A percentile compares a stretch with the other conserved stretches of the same genome.
These are phyloP conservation scores for Alternaria sp. DNA, from an alignment of 2,329 filamentous ascomycete genomes.

Conservation along the genomic window DNA sequence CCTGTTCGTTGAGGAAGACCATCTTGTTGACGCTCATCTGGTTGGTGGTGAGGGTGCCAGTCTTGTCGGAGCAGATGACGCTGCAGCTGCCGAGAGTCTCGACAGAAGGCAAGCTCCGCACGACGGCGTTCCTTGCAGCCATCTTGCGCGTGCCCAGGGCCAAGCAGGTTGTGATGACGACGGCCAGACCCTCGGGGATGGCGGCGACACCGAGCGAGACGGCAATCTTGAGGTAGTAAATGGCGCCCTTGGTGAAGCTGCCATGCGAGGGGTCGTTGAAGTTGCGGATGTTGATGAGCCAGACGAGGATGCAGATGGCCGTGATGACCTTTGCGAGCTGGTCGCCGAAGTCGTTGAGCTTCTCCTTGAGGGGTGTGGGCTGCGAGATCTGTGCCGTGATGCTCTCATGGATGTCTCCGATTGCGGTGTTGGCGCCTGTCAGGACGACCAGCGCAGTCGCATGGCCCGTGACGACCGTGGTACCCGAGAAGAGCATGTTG, in stretches of 20 bases:
- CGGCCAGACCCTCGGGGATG: conserved; percentile 95
- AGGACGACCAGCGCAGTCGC: conserved; percentile 89
- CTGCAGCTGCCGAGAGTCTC: conserved; percentile 99
- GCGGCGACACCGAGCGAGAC: conserved; percentile 97
- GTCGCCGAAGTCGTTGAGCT: conserved; percentile 98
- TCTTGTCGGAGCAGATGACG: conserved; percentile 99
- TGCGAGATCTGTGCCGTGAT: conserved; percentile 98
- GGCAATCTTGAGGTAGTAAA: conserved; percentile 99
- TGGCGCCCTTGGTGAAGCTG: conserved; percentile 93
- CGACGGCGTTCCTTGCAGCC: conserved; percentile 97
- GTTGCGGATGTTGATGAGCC: conserved; percentile 97
- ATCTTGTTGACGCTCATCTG: conserved; percentile 98
- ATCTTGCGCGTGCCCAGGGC: conserved; percentile 97
- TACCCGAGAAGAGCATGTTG: conserved; percentile 98
- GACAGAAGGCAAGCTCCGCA: conserved; percentile 93
- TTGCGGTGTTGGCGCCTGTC: conserved; percentile 89
- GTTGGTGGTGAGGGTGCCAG: conserved; percentile 96
- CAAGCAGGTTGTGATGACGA: conserved; percentile 98
- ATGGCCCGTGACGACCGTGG: conserved; percentile 92
- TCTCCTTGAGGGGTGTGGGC: conserved; percentile 96
- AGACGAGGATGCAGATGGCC: conserved; percentile 93
- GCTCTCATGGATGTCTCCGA: conserved; percentile 98
- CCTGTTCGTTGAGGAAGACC: conserved; percentile 78
- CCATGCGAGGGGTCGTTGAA: conserved; percentile 95
- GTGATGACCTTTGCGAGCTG: conserved; percentile 97